phyloP scores from a whole-genome alignment of 768 basidiomycete species.

The Boletus pseudopeckii region DNA sequence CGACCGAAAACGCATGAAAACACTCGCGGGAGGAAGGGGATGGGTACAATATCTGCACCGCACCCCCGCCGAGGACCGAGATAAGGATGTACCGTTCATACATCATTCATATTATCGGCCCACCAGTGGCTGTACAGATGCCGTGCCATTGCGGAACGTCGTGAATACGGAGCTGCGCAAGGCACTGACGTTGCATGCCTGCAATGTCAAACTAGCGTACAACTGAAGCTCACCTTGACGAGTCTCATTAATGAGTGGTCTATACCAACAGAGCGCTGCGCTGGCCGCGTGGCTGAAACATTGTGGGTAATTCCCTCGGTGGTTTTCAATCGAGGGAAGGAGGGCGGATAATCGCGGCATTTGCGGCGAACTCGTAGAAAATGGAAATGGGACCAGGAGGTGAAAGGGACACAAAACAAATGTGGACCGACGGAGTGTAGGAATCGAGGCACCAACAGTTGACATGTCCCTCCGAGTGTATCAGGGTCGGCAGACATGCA shows the following conservation, averaged over 20 bases:
- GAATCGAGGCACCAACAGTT: slow-evolving; percentile 2
- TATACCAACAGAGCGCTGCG: not conserved
- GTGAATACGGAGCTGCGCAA: slow-evolving; percentile 10
- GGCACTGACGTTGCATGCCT: not conserved
- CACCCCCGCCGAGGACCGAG: slow-evolving; percentile 17
- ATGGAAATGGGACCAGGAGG: not conserved
- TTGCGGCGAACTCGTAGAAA: slow-evolving; percentile 16
- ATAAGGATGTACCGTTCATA: slow-evolving; percentile 14
- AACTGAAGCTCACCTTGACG: not conserved
- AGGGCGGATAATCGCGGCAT: slow-evolving; percentile 14
- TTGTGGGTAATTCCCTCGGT: slow-evolving; percentile 13
- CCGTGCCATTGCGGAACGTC: not conserved
- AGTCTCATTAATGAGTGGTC: slow-evolving; percentile 3
- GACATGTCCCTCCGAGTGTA: not conserved
- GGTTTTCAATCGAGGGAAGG: slow-evolving; percentile 12
- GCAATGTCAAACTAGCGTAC: not conserved
- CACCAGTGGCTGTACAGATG: slow-evolving; percentile 12
- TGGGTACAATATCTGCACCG: not conserved
- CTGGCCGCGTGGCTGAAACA: not conserved
- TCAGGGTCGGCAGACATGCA: slow-evolving; percentile 7
- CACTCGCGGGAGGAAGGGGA: slow-evolving; percentile 20
- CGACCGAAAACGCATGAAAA: not conserved
- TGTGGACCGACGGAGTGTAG: not conserved
- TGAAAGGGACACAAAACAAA: not conserved
- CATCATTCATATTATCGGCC: slow-evolving; percentile 2